Evolutionary conservation across 2,329 filamentous ascomycete species (phyloP).

Genomic region (Diaporthe sp.): DNA sequence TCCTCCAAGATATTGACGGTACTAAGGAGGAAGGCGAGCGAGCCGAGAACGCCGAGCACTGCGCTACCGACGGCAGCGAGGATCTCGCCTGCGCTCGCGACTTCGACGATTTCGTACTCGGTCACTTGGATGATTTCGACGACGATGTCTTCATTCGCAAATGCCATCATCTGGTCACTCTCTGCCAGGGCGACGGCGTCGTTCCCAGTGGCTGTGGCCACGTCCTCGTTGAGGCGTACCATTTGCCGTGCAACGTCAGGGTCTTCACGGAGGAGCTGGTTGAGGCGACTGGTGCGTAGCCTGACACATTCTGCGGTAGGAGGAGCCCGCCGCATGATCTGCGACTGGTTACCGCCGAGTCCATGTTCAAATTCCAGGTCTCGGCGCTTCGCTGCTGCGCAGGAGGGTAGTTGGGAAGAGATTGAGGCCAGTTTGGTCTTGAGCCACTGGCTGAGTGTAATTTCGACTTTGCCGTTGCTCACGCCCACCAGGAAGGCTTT

Average conservation of each 20-base stretch:
- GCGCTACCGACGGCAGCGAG: slow-evolving; percentile 8
- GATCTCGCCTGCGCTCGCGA: slow-evolving; percentile 16
- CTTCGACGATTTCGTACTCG: neutral
- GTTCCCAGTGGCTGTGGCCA: slow-evolving; percentile 10
- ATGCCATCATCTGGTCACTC: slow-evolving; percentile 19
- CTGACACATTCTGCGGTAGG: slow-evolving; percentile 13
- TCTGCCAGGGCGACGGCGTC: slow-evolving; percentile 12
- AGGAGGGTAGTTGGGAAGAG: slow-evolving; percentile 10
- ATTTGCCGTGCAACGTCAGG: slow-evolving; percentile 20
- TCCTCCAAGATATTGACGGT: slow-evolving; percentile 12
- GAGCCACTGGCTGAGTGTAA: slow-evolving; percentile 19
- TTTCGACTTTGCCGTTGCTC: neutral
- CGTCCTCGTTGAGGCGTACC: slow-evolving; percentile 15
- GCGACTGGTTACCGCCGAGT: slow-evolving; percentile 1
- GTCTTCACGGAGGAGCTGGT: slow-evolving; percentile 20
- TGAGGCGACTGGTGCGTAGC: slow-evolving; percentile 4
- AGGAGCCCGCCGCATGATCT: slow-evolving; percentile 16
- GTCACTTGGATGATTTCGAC: slow-evolving; percentile 7
- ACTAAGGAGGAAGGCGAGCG: slow-evolving; percentile 13
- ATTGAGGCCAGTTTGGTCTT: slow-evolving; percentile 16
- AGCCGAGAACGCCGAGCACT: slow-evolving; percentile 17
- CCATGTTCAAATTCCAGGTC: neutral
- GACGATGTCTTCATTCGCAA: slow-evolving; percentile 14
- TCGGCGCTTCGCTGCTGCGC: slow-evolving; percentile 3
- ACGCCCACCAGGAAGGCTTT: slow-evolving; percentile 16